A percentile compares a stretch with the other conserved stretches of the same genome.
These are phyloP conservation scores for Moesziomyces parantarcticus DNA, from an alignment of 1,284 basidiomycete genomes.

Conservation along the genomic window DNA sequence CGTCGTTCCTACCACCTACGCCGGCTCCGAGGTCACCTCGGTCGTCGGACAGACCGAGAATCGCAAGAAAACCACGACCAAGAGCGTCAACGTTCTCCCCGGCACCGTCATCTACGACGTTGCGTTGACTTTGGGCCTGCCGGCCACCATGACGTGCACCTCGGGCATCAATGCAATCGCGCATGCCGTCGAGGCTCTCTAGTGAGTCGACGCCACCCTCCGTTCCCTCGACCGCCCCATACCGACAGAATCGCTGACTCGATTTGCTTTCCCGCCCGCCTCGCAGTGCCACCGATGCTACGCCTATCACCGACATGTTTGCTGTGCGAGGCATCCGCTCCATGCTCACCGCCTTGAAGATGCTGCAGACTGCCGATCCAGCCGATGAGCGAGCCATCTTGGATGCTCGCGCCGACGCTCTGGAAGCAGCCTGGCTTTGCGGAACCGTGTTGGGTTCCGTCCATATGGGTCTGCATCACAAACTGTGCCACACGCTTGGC, in stretches of 20 bases:
- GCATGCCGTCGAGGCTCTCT: constrained; percentile 64
- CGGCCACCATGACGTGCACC: constrained; percentile 69
- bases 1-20: constrained; percentile 71
- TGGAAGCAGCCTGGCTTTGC: constrained; percentile 71
- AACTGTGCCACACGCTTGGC: constrained; percentile 71
- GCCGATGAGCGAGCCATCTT: constrained; percentile 41
- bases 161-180: constrained; percentile 72
- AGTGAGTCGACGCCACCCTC: constrained; percentile 3
- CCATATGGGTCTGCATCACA: constrained; percentile 71
- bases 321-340: constrained; percentile 70
- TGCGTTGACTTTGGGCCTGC: constrained; percentile 70
- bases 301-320: constrained; percentile 70
- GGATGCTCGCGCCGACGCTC: constrained; percentile 69
- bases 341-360: constrained; percentile 68
- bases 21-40: constrained; percentile 71
- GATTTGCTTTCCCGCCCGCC: constrained; percentile 69
- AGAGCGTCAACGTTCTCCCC: constrained; percentile 70
- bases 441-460: constrained; percentile 70
- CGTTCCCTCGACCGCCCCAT: too few species aligned
- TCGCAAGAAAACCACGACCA: constrained; percentile 70
- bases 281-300: constrained; percentile 68
- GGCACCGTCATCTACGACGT: constrained; percentile 72
- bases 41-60: constrained; percentile 71
- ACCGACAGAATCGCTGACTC: not conserved
- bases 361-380: constrained; percentile 64